phyloP scores from a whole-genome alignment of 2,329 filamentous ascomycete species.

The Coniochaeta ligniaria region DNA sequence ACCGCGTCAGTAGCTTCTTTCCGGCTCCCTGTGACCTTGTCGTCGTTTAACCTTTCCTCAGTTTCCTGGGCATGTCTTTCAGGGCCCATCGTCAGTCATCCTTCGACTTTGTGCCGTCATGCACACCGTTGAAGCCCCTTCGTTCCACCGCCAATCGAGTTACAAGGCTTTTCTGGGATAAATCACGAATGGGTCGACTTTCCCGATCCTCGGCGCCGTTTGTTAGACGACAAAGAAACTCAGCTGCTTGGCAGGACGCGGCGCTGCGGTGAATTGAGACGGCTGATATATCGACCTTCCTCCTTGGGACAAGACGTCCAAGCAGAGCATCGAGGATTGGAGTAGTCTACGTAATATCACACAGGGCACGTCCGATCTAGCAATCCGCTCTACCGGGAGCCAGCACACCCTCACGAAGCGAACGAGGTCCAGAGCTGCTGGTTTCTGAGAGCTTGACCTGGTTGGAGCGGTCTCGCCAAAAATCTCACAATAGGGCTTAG shows the following conservation, averaged over 20 bases:
- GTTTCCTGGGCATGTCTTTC: background rate
- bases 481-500: constrained; percentile 31
- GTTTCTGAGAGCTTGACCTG: background rate
- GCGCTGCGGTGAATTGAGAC: background rate
- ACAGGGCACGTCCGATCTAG: background rate
- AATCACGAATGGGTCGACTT: background rate
- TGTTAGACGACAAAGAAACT: background rate
- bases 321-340: background rate
- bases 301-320: background rate
- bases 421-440: background rate
- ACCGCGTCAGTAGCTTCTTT: background rate
- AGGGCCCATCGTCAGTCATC: background rate
- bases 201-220: background rate
- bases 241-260: background rate
- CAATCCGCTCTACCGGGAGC: background rate
- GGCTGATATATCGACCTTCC: background rate
- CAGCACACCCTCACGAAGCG: background rate
- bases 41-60: background rate
- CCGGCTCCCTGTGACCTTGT: background rate
- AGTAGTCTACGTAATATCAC: background rate
- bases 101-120: background rate
- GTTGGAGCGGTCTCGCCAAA: constrained; percentile 23
- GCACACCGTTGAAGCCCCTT: background rate
- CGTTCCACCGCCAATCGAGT: background rate
- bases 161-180: background rate